Evolutionary conservation across 2,329 filamentous ascomycete species (phyloP), one percentile per base, ranked within the genome.

Genomic region (Harringtonia aguacate): DNA sequence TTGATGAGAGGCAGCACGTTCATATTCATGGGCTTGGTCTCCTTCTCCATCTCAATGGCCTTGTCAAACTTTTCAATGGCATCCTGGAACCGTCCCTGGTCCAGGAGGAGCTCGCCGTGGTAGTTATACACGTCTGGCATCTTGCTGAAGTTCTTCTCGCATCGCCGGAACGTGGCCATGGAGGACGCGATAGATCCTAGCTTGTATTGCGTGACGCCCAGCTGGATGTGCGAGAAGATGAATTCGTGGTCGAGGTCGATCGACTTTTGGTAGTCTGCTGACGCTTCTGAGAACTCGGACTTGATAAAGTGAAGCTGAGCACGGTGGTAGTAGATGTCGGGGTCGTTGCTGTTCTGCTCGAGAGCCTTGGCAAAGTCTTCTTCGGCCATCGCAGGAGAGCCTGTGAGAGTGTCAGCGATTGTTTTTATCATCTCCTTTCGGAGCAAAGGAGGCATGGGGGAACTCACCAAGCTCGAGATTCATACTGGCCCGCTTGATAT

Each of bases 91-190:
- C 95, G 95, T 65, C 87, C 83, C 71, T 97, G 92, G 70, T 98
- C 92, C 43, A 98, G 80, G 46, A 98, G 75, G 45, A 98, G 76
- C 70, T 98, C 92, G 57, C 92, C 92, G 58, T 95, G 97, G 77
- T 98, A 98, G 75, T 98, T 98, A 75, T 97, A 98, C 34, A 97
- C 92, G 60, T 98, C 92, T 7, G 90, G 89, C 12, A 94, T 86
- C 61, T 90, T 86, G 58, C 88, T 85, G 60, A 98, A 98, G 69
- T 95, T 95, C 81, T 97, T 98, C 64, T 95, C 89, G 65, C 88
- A 95, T 51, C 89, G 78, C 55, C 90, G 80, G 81, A 98, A 97
- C 7, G 92, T 98, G 30, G 92, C 90, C 88, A 97, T 97, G 38
- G 89, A 95, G 9, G 89, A 95, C 8, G 92, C 92, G 46, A 98